Percentiles rank a stretch among this genome's conserved stretches.
Conservation (phyloP, 1,139 yeast genomes). For the Candida glucosophila region DNA sequence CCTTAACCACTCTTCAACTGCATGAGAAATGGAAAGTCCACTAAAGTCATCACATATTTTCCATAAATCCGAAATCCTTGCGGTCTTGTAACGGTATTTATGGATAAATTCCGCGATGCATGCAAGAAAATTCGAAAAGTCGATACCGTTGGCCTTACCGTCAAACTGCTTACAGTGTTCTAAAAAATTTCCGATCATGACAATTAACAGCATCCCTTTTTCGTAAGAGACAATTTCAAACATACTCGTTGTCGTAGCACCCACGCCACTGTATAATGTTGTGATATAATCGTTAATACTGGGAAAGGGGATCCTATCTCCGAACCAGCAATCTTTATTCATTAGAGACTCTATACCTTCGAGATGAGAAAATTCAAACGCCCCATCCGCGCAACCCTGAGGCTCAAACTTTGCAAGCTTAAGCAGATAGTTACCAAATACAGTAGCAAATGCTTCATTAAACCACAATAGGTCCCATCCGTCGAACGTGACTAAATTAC, state of each 20-base stretch:
- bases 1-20: constrained; percentile 52
- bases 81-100: constrained; percentile 22
- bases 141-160: too few species aligned
- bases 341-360: constrained; percentile 32
- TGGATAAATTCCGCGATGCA: constrained; percentile 37
- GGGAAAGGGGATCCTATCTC: constrained; percentile 13
- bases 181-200: too few species aligned
- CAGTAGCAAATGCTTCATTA: constrained; percentile 84
- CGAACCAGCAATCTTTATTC: constrained; percentile 28
- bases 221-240: constrained; percentile 52
- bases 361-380: constrained; percentile 20
- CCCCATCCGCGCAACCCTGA: constrained; percentile 11
- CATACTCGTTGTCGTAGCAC: constrained; percentile 27
- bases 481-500: constrained; percentile 85
- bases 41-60: constrained; percentile 22
- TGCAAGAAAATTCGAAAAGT: constrained; percentile 16
- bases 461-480: constrained; percentile 95
- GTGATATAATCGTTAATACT: constrained; percentile 20
- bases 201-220: constrained; percentile 53
- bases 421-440: constrained; percentile 56
- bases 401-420: constrained; percentile 18
- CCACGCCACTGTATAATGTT: constrained; percentile 15
- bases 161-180: too few species aligned
- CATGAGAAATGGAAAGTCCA: constrained; percentile 25
- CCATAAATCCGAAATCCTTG: constrained; percentile 57